Conservation (phyloP, 2,329 filamentous ascomycete species). For the Ascochyta clinopodiicola region DNA sequence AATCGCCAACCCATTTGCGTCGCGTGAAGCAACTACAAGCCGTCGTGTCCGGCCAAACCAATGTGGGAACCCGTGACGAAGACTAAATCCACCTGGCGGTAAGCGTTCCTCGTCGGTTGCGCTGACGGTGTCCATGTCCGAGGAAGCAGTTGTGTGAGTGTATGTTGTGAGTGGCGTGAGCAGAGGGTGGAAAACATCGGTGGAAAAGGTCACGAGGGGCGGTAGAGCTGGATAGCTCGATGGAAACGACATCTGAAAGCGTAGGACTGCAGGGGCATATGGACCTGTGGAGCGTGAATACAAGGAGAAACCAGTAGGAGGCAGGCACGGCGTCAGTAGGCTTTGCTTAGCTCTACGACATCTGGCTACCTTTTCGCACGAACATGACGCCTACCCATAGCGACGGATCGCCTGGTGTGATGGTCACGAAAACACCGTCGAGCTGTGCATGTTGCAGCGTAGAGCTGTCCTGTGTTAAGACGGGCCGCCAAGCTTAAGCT, state of each 20-base stretch:
- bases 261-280: conserved; percentile 84
- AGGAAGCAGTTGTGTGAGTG: conserved; percentile 79
- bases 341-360: conserved; percentile 22
- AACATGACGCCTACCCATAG: conserved; percentile 94
- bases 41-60: conserved; percentile 71
- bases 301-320: conserved; percentile 4
- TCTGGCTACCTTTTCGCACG: conserved; percentile 75
- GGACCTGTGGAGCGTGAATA: conserved; percentile 68
- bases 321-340: conserved; percentile 16
- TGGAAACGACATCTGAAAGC: conserved; percentile 90
- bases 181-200: conserved; percentile 93
- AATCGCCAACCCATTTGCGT: conserved; percentile 40
- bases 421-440: conserved; percentile 83
- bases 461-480: conserved; percentile 62
- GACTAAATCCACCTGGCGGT: conserved; percentile 86
- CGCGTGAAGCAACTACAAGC: conserved; percentile 39
- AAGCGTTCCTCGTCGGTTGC: conserved; percentile 83
- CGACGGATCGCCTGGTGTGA: conserved; percentile 80
- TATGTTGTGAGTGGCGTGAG: conserved; percentile 94
- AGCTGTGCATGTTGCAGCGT: conserved; percentile 83
- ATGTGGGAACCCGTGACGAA: conserved; percentile 86
- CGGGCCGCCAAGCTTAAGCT: conserved; percentile 23
- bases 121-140: conserved; percentile 79
- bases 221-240: conserved; percentile 78
- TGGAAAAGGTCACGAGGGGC: conserved; percentile 85